Base-by-base conservation (phyloP, 2,329 filamentous ascomycete genomes). In the Claviceps africana region DNA sequence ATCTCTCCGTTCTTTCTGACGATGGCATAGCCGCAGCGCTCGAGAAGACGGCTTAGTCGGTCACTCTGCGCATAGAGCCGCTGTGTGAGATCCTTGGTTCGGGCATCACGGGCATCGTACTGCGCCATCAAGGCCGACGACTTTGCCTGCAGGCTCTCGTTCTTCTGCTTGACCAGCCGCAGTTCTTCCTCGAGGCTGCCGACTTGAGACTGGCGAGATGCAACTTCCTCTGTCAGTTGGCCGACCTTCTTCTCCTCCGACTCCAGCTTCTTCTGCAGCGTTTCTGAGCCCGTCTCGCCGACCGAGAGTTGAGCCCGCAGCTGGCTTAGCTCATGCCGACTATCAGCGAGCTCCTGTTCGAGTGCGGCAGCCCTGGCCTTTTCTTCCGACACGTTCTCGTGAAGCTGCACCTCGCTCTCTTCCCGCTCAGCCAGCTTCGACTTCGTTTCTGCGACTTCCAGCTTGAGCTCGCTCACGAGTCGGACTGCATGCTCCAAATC, bases 21-120 rank as follows among this genome's bases (percentile, higher is more conserved):
- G 17, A 97, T 78, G 0, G 85, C 82, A 63, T 93, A 95, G 13
- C 91, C 91, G 4, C 97, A 75, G 31, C 88, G 81, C 63, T 97
- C 90, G 0, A 98, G 74, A 47, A 98, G 79, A 50, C 85, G 82
- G 54, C 80, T 79, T n/a, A 96, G 74, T 25, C 88, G 83, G 59
- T 94, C 86, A 56, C 93, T 90, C 56, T 95, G 87, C 1, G 81
- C 77, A 64, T 88, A 94, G 4, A 96, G 74, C 52, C 83, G 81
- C 61, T 89, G 85, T 1, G 89, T 94, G 13, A 97, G 72, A 56
- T 96, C 88, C 64, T 87, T 88, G 5, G 88, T 83, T 56, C 83
- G 83, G 50, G 75, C 72, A 42, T 85, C 84, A 46, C 88, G 85
- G 46, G 79, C 75, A 44, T 88, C 81, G 47, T 88, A 79, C 49